These are phyloP conservation scores for Gyromitra esculenta DNA, from an alignment of 2,329 filamentous ascomycete genomes.

Conservation along the genomic window DNA sequence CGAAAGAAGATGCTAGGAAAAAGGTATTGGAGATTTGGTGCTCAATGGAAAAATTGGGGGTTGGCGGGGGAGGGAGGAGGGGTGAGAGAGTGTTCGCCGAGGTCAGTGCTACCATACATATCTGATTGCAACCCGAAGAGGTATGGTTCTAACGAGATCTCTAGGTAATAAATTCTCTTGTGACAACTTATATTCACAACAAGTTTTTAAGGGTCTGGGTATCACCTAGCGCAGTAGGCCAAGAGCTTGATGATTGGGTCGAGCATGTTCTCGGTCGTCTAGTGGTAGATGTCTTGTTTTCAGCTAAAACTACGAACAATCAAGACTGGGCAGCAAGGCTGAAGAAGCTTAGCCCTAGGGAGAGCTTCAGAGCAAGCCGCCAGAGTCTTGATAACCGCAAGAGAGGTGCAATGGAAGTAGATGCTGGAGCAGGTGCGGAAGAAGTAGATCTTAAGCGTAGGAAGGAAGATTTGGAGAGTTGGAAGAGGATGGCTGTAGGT, in stretches of 20 bases:
- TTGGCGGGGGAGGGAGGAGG: conserved; percentile 54
- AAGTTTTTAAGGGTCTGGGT: conserved; percentile 50
- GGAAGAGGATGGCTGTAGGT: conserved; percentile 75
- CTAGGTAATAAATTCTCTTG: conserved; percentile 53
- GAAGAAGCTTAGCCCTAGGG: conserved; percentile 54
- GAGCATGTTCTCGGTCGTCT: conserved; percentile 51
- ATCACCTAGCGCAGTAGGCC: conserved; percentile 44
- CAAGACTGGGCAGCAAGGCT: conserved; percentile 49
- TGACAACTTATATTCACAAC: conserved; percentile 54
- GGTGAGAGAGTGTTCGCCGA: conserved; percentile 56
- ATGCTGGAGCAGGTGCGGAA: conserved; percentile 56
- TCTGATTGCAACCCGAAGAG: background rate
- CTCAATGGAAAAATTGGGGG: conserved; percentile 54
- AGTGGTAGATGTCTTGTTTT: conserved; percentile 54
- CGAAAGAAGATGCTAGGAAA: conserved; percentile 50
- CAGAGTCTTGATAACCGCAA: conserved; percentile 56
- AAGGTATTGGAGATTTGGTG: conserved; percentile 54
- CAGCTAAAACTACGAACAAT: conserved; percentile 39
- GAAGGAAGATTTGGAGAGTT: conserved; percentile 70
- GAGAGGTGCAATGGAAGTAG: conserved; percentile 59
- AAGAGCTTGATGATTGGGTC: conserved; percentile 52
- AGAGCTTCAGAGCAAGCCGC: conserved; percentile 52
- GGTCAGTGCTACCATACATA: conserved; percentile 26
- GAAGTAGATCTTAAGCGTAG: conserved; percentile 50
- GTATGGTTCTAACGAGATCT: background rate